Conservation (phyloP, 2,329 filamentous ascomycete genomes). For the Bipolaris zeicola region DNA sequence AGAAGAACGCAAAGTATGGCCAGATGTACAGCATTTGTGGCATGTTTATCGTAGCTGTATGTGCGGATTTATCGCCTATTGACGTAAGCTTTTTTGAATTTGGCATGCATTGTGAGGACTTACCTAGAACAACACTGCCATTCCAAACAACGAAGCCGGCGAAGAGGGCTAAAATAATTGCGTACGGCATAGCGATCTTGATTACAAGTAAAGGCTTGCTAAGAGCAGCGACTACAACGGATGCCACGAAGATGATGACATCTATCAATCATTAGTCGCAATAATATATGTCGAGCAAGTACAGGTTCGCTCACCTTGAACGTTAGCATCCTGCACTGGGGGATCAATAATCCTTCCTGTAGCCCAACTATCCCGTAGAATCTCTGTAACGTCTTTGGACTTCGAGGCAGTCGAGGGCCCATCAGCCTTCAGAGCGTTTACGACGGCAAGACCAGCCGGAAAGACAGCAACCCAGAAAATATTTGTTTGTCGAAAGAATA, state of each 20-base stretch:
- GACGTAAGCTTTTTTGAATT: conserved; percentile 16
- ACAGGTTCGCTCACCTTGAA: conserved; percentile 24
- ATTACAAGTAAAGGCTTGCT: conserved; percentile 50
- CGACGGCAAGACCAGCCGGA: conserved; percentile 62
- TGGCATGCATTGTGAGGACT: conserved; percentile 20
- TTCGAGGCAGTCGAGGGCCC: not conserved
- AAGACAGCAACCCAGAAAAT: conserved; percentile 92
- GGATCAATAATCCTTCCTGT: conserved; percentile 30
- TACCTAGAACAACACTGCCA: conserved; percentile 86
- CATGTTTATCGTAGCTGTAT: conserved; percentile 85
- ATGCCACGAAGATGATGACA: conserved; percentile 54
- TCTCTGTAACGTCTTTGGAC: conserved; percentile 1
- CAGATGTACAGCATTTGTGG: conserved; percentile 96
- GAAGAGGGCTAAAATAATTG: conserved; percentile 71
- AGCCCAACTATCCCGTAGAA: conserved; percentile 30
- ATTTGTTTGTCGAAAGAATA: conserved; percentile 91
- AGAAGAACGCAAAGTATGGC: conserved; percentile 90
- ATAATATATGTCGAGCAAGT: too few species aligned
- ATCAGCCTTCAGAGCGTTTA: conserved; percentile 35
- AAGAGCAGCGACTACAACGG: conserved; percentile 65
- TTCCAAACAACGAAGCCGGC: conserved; percentile 82
- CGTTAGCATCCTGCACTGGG: conserved; percentile 27
- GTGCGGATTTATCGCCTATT: conserved; percentile 89
- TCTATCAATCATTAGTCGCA: conserved; percentile 25
- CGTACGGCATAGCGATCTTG: conserved; percentile 55